A percentile compares a stretch with the other conserved stretches of the same genome.
Evolutionary conservation across 2,329 filamentous ascomycete species (phyloP).

Genomic region (Colletotrichum brevisporum): DNA sequence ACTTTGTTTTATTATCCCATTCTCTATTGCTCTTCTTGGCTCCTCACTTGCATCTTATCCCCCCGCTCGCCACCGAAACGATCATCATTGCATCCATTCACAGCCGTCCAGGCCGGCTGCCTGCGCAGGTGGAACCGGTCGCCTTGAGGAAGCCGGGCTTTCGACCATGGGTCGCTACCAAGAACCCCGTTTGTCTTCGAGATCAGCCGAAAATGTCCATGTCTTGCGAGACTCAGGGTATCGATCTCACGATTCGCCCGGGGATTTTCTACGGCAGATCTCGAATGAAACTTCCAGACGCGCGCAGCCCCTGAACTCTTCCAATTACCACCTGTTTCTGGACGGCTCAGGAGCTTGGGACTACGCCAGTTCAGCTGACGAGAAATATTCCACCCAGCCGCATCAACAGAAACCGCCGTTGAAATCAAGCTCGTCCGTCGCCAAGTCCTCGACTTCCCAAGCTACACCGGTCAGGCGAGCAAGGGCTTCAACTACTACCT

Average conservation of each 20-base stretch:
- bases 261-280: neutral
- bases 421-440: neutral
- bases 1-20: slow-evolving; percentile 1
- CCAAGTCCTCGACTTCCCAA: neutral
- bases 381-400: neutral
- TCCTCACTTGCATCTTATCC: slow-evolving; percentile 1
- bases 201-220: neutral
- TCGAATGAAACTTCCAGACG: neutral
- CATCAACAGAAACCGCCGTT: neutral
- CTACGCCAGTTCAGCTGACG: slow-evolving; percentile 12
- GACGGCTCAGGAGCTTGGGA: slow-evolving; percentile 35
- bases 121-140: too few relatives aligned
- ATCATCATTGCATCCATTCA: neutral
- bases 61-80: neutral
- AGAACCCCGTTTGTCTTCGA: neutral
- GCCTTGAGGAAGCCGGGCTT: neutral
- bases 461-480: neutral
- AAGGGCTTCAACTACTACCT: neutral
- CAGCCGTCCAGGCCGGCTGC: too few relatives aligned
- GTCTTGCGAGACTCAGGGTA: slow-evolving; percentile 11
- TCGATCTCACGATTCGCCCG: neutral
- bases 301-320: neutral
- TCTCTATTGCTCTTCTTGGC: neutral
- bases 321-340: slow-evolving; percentile 21
- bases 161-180: neutral